Conservation (phyloP, 805 yeast genomes). For the Metschnikowia henanensis region DNA sequence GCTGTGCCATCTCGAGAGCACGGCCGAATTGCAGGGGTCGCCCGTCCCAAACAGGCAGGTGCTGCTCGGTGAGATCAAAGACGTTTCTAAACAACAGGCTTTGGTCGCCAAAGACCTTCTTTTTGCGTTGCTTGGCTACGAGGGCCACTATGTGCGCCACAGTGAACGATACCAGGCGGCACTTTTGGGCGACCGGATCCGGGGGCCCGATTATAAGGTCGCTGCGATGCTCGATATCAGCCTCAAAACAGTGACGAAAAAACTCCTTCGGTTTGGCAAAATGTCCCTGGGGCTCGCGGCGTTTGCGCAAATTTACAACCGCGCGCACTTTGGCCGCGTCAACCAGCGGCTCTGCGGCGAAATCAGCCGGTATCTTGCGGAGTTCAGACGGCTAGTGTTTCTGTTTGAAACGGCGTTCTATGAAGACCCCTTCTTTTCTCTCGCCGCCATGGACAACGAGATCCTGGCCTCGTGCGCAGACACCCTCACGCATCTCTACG, state of each 20-base stretch:
- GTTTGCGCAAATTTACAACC: constrained; percentile 62
- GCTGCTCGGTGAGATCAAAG: constrained; percentile 32
- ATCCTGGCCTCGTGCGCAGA: constrained; percentile 28
- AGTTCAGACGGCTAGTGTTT: constrained; percentile 32
- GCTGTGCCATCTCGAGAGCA: constrained; percentile 7
- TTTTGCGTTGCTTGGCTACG: constrained; percentile 66
- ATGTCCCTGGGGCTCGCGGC: constrained; percentile 55
- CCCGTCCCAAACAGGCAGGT: constrained; percentile 6
- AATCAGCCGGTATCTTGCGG: constrained; percentile 33
- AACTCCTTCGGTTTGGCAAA: constrained; percentile 62
- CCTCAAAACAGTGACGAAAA: constrained; percentile 65
- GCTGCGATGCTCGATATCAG: constrained; percentile 73
- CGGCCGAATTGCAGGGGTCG: neutral
- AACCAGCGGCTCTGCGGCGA: constrained; percentile 71
- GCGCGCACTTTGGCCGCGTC: constrained; percentile 61
- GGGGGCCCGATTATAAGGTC: constrained; percentile 76
- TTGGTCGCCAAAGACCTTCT: constrained; percentile 69
- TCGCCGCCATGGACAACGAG: constrained; percentile 52
- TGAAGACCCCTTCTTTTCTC: constrained; percentile 50
- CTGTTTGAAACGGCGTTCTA: constrained; percentile 56
- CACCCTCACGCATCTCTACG: constrained; percentile 54
- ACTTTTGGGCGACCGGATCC: constrained; percentile 39
- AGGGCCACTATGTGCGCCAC: constrained; percentile 76
- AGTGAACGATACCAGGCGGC: constrained; percentile 58
- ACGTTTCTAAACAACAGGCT: constrained; percentile 65